Base-by-base conservation (phyloP, 1,284 basidiomycete genomes). In the Salmacisia buchloeana region DNA sequence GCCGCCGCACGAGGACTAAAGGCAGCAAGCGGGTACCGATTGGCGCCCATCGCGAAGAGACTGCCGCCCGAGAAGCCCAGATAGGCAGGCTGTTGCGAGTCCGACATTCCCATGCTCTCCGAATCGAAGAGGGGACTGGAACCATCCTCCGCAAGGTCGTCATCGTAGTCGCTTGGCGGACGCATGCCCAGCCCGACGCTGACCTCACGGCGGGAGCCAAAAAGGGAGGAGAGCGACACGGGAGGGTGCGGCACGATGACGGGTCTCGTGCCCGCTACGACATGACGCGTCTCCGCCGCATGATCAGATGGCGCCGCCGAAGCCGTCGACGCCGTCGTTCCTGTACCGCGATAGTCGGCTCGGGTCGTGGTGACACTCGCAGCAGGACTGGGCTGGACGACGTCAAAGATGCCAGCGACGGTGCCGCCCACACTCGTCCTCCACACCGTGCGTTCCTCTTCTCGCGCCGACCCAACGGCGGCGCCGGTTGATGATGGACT, bases 31-130 rank as follows among this genome's bases (percentile, higher is more conserved):
- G 76, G 75, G 62, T 69, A 72, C 21, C 65, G 64, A 33, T 63
- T 57, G 12, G 67, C 62, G 58, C 76, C 70, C 67, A 78, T 71
- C 4, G 76, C 76, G 41, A 69, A 78, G 10, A 78, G 63, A 35
- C 68, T 69, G 56, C 73, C 73, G 5, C 70, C 69, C 0, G 74
- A 69, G 21, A 74, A 62, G 59, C 76, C 76, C 15, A 77, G 66
- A 38, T 73, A 76, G 2, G 74, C 67, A 1, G 69, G 67, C 13
- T 39, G 31, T 2, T 58, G 61, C 33, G 29, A 58, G 54, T 27
- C 38, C 43, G 54, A 15, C 59, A 46, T 60, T 12, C 35, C 39
- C 59, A 41, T 43, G 27, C 49, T 54, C 21, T 54, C 25, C 29
- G 27, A 15, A 54, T 54, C 49, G 21, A 54, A 54, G 49, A 54